Base-by-base conservation (phyloP, 129 eudicot species). In the Sambucus nigra region DNA sequence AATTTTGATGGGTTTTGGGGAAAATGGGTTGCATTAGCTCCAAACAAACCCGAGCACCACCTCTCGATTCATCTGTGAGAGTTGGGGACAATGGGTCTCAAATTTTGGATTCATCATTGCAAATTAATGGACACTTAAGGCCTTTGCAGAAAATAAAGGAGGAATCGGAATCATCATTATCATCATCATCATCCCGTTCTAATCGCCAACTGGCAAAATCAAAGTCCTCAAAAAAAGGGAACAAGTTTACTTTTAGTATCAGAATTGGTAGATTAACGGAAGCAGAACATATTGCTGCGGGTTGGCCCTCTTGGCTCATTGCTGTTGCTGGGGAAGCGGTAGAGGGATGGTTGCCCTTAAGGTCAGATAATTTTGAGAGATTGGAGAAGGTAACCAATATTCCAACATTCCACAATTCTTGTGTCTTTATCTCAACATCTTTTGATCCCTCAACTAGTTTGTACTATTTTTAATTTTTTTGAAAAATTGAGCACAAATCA, bases 281-380 rank as follows among this genome's bases (percentile, higher is more conserved):
- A 28, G 86, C 61, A 1, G 86, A 76, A 57, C 84, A 73, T 38
- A 72, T 71, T 31, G 93, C 96, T 32, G 96, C 96, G 3, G 94
- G 83, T 14, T 87, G 96, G 96, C 96, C 96, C 0, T 66, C 80
- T 19, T 87, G 96, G 96, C 88, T 87, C 15, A 67, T 71, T 11
- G 82, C 79, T n/a, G 88, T 79, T 24, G 94, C 96, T 2, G 83
- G 88, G n/a, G 96, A 82, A 53, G 94, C 88, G 62, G 55, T 87
- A 32, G 80, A 87, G 38, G 94, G 88, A 42, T 82, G 88, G 96
- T 13, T 77, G 23, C 96, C 96, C 20, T 68, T 61, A 25, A 71
- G 75, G n/a, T 74, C 80, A 4, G 83, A 82, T 57, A 19, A 39
- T 41, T 87, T 67, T 27, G 82, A 87, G 58, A 87, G 76, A 69